Evolutionary conservation across 306 rosid species (phyloP).

Genomic region (Begonia fuchsioides): DNA sequence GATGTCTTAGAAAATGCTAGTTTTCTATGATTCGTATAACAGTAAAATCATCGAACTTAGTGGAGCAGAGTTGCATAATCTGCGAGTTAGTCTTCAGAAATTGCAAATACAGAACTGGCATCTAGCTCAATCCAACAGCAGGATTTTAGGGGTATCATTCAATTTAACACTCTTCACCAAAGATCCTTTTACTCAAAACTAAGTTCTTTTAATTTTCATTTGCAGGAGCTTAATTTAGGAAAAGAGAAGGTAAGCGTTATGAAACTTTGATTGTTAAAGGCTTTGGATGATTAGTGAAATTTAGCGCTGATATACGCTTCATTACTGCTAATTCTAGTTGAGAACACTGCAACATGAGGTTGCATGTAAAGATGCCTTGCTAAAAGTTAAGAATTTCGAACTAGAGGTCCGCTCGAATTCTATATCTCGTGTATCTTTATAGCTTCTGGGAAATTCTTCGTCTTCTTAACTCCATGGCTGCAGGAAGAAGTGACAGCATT

Average conservation of each 20-base stretch:
- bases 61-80: slow-evolving; percentile 54
- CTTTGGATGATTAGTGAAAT: not conserved
- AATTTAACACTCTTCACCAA: slow-evolving; percentile 1
- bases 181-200: not conserved
- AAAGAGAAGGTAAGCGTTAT: slow-evolving; percentile 51
- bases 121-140: slow-evolving; percentile 73
- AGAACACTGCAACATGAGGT: slow-evolving; percentile 62
- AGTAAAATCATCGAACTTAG: slow-evolving; percentile 50
- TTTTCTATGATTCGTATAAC: slow-evolving; percentile 18
- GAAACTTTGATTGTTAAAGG: not conserved
- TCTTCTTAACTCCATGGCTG: not conserved
- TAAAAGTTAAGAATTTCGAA: slow-evolving; percentile 27
- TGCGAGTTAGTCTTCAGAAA: slow-evolving; percentile 47
- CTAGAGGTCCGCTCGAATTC: slow-evolving; percentile 18
- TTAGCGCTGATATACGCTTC: not conserved
- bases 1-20: not conserved
- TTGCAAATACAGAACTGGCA: slow-evolving; percentile 72
- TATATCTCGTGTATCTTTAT: too few relatives aligned
- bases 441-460: too few relatives aligned
- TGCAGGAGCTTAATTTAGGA: slow-evolving; percentile 72
- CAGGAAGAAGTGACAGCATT: slow-evolving; percentile 33
- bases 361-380: slow-evolving; percentile 52
- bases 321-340: slow-evolving; percentile 26
- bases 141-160: slow-evolving; percentile 46
- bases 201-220: slow-evolving; percentile 5